phyloP scores from a whole-genome alignment of 345 rosid species.

The Arabidopsis suecica region DNA sequence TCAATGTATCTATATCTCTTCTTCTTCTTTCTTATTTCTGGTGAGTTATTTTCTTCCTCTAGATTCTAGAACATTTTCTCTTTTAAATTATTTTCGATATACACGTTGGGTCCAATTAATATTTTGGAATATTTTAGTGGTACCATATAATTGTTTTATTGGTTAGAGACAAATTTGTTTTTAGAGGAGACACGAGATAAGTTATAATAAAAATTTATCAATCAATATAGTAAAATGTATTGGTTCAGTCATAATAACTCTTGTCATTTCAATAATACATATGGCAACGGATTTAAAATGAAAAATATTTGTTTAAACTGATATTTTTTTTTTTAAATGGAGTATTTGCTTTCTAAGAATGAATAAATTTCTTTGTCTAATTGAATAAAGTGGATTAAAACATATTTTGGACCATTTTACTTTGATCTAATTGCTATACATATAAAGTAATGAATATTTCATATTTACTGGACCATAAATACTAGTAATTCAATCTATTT shows the following conservation, averaged over 20 bases:
- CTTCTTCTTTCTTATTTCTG: background rate
- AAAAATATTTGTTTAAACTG: background rate
- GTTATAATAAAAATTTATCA: background rate
- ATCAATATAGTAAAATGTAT: background rate
- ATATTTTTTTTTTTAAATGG: background rate
- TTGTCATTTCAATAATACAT: background rate
- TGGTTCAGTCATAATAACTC: background rate
- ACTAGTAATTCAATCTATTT: too few species aligned
- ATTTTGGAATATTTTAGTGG: background rate
- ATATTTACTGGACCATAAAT: too few species aligned
- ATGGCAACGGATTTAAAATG: background rate
- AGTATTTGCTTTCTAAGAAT: background rate
- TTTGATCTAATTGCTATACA: too few species aligned
- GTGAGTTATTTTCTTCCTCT: slow-evolving; percentile 8
- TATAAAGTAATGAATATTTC: too few species aligned
- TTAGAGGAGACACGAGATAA: background rate
- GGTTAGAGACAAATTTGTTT: background rate
- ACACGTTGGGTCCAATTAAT: slow-evolving; percentile 23
- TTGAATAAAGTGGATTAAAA: background rate
- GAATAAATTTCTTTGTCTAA: background rate
- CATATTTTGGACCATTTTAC: background rate
- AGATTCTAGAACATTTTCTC: slow-evolving; percentile 12
- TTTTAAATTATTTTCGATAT: background rate
- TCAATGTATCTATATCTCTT: slow-evolving; percentile 57
- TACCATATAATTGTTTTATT: background rate